Conservation (phyloP, 2,329 filamentous ascomycete genomes). For the Daldinia sp. region DNA sequence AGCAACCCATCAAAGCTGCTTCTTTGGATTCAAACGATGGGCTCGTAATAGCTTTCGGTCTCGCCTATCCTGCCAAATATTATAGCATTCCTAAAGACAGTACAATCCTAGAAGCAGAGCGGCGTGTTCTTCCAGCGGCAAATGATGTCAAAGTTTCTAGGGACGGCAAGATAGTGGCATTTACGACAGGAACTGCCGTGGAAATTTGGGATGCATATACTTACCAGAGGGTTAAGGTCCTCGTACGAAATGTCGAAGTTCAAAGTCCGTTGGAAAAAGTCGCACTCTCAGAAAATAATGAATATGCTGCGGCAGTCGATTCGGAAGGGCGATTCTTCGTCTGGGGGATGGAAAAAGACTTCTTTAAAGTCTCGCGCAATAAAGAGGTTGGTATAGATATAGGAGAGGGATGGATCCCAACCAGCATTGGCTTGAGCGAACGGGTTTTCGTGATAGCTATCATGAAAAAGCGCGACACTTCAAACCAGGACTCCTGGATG, state of each 20-base stretch:
- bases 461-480: background rate
- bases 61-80: background rate
- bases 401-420: constrained; percentile 3
- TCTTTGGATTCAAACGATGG: background rate
- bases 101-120: background rate
- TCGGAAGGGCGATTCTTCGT: background rate
- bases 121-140: background rate
- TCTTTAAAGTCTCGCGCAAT: constrained; percentile 6
- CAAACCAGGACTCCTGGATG: constrained; percentile 7
- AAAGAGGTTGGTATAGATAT: constrained; percentile 4
- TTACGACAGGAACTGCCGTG: constrained; percentile 2
- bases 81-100: background rate
- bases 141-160: constrained; percentile 2
- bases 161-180: background rate
- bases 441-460: background rate
- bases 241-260: background rate
- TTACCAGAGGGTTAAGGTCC: background rate
- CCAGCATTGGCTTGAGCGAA: constrained; percentile 11
- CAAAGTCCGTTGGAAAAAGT: constrained; percentile 2
- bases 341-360: constrained; percentile 1
- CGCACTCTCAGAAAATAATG: constrained; percentile 2
- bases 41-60: constrained; percentile 9
- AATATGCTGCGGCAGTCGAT: constrained; percentile 1
- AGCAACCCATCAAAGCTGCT: background rate
- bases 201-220: constrained; percentile 11